phyloP scores from a whole-genome alignment of 164 flowering plant genomes.

The Magnolia changhungtana region DNA sequence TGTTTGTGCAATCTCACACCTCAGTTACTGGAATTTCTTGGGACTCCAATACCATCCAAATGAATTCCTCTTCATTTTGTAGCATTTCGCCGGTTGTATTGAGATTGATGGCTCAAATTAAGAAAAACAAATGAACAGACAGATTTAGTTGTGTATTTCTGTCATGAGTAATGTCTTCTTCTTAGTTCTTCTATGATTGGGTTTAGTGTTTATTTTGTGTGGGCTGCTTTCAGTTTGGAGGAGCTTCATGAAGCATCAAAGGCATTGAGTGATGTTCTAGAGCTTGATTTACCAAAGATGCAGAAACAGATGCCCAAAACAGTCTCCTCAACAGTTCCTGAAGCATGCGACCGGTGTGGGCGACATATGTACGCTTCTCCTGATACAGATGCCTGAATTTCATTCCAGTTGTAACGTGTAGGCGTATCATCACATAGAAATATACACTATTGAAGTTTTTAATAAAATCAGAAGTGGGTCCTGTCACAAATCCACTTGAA shows the following conservation, averaged over 20 bases:
- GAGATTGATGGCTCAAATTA: background rate
- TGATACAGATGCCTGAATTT: constrained; percentile 14
- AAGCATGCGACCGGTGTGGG: constrained; percentile 77
- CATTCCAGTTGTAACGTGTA: background rate
- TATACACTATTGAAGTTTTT: background rate
- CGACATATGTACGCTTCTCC: constrained; percentile 34
- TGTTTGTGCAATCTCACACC: no score
- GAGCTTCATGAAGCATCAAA: constrained; percentile 76
- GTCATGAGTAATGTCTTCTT: background rate
- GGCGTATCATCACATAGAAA: background rate
- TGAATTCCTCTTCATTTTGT: background rate
- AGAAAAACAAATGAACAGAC: background rate
- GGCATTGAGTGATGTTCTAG: constrained; percentile 70
- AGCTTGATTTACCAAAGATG: constrained; percentile 69
- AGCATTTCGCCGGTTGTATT: no score
- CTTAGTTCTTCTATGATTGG: background rate
- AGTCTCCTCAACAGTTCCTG: constrained; percentile 22
- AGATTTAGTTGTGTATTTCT: background rate
- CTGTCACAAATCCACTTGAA: background rate
- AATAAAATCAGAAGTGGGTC: no score
- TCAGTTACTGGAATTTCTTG: background rate
- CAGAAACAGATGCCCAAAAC: constrained; percentile 47
- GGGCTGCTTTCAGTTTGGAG: constrained; percentile 50
- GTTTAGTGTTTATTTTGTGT: background rate
- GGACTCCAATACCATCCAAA: background rate